Evolutionary conservation across 129 eudicot species (phyloP).

Genomic region (Artemisia tridentata): DNA sequence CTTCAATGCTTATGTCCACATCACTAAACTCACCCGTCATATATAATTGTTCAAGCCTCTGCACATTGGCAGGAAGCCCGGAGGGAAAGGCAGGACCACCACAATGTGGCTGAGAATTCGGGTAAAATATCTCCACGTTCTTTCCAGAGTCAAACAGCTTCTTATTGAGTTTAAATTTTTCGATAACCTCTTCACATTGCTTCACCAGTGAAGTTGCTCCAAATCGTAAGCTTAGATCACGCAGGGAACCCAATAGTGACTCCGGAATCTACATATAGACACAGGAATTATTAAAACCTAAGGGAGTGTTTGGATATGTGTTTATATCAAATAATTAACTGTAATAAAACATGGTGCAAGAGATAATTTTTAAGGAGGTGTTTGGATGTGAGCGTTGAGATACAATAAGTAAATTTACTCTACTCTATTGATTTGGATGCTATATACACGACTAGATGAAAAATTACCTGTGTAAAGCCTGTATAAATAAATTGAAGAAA

Average conservation of each 20-base stretch:
- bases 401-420: background rate
- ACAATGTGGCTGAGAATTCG: slow-evolving; percentile 49
- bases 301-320: no score
- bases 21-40: slow-evolving; percentile 65
- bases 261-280: slow-evolving; percentile 54
- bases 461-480: slow-evolving; percentile 71
- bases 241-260: slow-evolving; percentile 60
- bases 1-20: slow-evolving; percentile 68
- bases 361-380: no score
- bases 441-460: background rate
- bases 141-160: slow-evolving; percentile 71
- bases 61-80: slow-evolving; percentile 55
- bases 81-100: slow-evolving; percentile 48
- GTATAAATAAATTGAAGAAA: slow-evolving; percentile 78
- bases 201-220: slow-evolving; percentile 68
- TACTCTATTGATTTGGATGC: background rate
- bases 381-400: no score
- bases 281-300: background rate
- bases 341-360: background rate
- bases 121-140: slow-evolving; percentile 72
- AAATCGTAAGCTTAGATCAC: slow-evolving; percentile 60
- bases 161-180: slow-evolving; percentile 71
- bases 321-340: background rate
- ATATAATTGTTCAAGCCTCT: slow-evolving; percentile 52
- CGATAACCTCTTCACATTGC: slow-evolving; percentile 79